These are phyloP conservation scores for Cyberlindnera americana DNA, from an alignment of 805 yeast genomes.

Conservation along the genomic window DNA sequence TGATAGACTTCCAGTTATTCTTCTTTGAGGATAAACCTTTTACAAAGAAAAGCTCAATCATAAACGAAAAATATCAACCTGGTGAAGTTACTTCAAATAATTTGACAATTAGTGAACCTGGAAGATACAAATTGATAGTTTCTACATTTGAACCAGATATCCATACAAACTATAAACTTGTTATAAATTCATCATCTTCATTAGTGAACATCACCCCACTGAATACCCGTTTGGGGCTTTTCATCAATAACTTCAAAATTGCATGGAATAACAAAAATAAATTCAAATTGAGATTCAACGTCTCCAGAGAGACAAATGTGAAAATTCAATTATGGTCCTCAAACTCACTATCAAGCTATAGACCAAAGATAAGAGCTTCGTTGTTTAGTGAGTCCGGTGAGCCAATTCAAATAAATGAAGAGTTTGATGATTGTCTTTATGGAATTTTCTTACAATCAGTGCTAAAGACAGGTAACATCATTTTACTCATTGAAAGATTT, in stretches of 20 bases:
- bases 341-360: conserved; percentile 27
- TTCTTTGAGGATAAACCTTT: conserved; percentile 34
- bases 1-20: conserved; percentile 43
- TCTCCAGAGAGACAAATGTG: conserved; percentile 19
- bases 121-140: conserved; percentile 41
- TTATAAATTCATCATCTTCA: conserved; percentile 26
- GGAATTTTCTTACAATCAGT: conserved; percentile 36
- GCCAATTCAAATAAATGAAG: conserved; percentile 34
- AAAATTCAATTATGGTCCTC: conserved; percentile 21
- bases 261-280: conserved; percentile 41
- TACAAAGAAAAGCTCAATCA: conserved; percentile 31
- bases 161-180: conserved; percentile 31
- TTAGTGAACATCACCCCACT: conserved; percentile 19
- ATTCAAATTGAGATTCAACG: conserved; percentile 31
- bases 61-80: conserved; percentile 34
- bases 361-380: conserved; percentile 46
- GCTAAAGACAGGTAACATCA: conserved; percentile 25
- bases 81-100: conserved; percentile 23
- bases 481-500: conserved; percentile 45
- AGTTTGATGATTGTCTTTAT: conserved; percentile 41
- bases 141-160: conserved; percentile 41
- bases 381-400: conserved; percentile 31
- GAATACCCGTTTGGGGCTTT: conserved; percentile 35
- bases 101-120: conserved; percentile 26
- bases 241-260: conserved; percentile 25